Evolutionary conservation across 768 basidiomycete genomes (phyloP).

Genomic region (Podaxis mareebaensis): DNA sequence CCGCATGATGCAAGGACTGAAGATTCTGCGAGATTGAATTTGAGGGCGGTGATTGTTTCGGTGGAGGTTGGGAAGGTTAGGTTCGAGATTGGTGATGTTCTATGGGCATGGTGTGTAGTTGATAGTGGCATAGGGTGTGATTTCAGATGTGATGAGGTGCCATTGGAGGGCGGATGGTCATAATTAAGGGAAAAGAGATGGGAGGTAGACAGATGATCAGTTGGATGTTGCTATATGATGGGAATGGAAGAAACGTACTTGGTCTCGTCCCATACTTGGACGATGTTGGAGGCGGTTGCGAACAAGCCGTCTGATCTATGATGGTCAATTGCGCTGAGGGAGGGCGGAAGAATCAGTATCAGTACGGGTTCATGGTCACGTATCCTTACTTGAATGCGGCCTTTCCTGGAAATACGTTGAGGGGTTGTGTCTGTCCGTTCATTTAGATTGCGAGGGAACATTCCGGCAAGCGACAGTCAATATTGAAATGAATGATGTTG

Average conservation of each 20-base stretch:
- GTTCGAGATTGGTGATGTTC: conserved; percentile 84
- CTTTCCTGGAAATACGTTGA: conserved; percentile 83
- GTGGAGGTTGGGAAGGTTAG: conserved; percentile 84
- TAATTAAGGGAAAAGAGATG: not conserved
- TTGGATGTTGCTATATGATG: not conserved
- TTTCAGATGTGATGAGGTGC: not conserved
- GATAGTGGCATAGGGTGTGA: conserved; percentile 3
- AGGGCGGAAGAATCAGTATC: conserved; percentile 13
- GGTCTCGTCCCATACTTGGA: conserved; percentile 98
- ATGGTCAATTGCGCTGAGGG: conserved; percentile 84
- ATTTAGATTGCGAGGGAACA: not conserved
- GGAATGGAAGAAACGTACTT: conserved; percentile 52
- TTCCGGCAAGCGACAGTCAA: not conserved
- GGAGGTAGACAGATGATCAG: not conserved
- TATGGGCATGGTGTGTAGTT: conserved; percentile 25
- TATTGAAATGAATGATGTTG: conserved; percentile 13
- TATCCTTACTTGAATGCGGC: conserved; percentile 81
- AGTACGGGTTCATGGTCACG: conserved; percentile 2
- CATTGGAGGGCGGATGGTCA: not conserved
- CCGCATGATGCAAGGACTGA: conserved; percentile 95
- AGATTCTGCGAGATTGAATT: conserved; percentile 93
- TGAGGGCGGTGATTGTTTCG: conserved; percentile 85
- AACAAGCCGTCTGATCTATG: conserved; percentile 88
- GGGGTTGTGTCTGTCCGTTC: conserved; percentile 42
- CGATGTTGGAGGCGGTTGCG: conserved; percentile 89